phyloP scores from a whole-genome alignment of 1,284 basidiomycete species.

The Pisolithus thermaeus region DNA sequence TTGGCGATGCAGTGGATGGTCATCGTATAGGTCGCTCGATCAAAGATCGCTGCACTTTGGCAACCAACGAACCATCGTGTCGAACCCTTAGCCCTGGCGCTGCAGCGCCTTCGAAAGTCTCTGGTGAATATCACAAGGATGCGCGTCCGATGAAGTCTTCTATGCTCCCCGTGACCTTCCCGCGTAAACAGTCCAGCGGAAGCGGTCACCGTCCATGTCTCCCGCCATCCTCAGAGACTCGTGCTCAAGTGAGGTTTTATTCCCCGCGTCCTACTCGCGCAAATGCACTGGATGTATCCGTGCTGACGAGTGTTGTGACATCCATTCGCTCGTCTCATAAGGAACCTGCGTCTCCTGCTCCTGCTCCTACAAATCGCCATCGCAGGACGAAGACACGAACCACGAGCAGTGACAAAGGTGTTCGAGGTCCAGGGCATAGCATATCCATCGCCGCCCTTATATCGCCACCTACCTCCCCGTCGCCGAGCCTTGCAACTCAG shows the following conservation, averaged over 20 bases:
- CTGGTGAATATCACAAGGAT: not conserved
- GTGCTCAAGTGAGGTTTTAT: constrained; percentile 3
- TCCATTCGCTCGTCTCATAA: not conserved
- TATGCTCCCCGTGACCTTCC: not conserved
- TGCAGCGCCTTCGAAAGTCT: constrained; percentile 18
- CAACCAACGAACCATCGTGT: not conserved
- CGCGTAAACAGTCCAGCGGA: constrained; percentile 16
- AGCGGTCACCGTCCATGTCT: constrained; percentile 7
- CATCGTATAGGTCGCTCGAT: not conserved
- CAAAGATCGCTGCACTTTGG: constrained; percentile 1
- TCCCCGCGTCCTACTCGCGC: constrained; percentile 9
- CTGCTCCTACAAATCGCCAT: constrained; percentile 12
- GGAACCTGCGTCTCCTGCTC: not conserved
- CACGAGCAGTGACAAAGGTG: not conserved
- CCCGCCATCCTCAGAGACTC: not conserved
- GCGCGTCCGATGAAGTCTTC: not conserved
- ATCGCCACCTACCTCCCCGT: constrained; percentile 20
- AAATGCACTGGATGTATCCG: not conserved
- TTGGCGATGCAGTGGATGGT: constrained; percentile 28
- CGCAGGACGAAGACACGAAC: constrained; percentile 10
- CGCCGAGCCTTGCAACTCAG: not conserved
- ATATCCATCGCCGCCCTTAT: constrained; percentile 20
- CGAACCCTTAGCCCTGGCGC: constrained; percentile 5
- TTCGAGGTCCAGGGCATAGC: constrained; percentile 3
- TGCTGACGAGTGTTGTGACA: not conserved